Evolutionary conservation across 306 rosid genomes (phyloP).

Genomic region (Rosa lucieae): DNA sequence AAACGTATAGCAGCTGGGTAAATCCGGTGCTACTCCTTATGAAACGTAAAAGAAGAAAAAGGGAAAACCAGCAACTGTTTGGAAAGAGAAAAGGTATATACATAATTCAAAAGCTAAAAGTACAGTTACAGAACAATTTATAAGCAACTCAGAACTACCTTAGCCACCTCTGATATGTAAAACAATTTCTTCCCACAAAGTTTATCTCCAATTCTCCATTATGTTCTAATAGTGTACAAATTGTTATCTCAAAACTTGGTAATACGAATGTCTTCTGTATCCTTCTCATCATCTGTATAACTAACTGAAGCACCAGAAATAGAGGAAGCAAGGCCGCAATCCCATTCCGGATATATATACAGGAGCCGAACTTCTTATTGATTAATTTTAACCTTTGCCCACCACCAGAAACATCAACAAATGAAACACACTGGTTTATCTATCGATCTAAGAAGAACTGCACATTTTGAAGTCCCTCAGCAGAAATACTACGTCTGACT

Average conservation of each 20-base stretch:
- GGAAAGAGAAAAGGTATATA: too few species aligned
- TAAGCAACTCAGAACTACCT: neutral
- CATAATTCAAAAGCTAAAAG: slow-evolving; percentile 13
- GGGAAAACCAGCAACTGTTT: too few species aligned
- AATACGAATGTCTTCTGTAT: slow-evolving; percentile 4
- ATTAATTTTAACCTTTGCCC: neutral
- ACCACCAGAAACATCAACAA: neutral
- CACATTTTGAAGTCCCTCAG: slow-evolving; percentile 80
- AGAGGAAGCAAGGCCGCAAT: slow-evolving; percentile 21
- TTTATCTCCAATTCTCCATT: slow-evolving; percentile 10
- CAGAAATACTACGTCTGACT: slow-evolving; percentile 80
- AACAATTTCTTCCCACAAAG: slow-evolving; percentile 21
- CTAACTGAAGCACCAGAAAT: slow-evolving; percentile 13
- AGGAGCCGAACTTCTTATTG: slow-evolving; percentile 17
- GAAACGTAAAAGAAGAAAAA: too few species aligned
- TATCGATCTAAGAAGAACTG: slow-evolving; percentile 54
- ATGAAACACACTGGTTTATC: neutral
- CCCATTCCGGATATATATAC: slow-evolving; percentile 28
- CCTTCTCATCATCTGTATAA: slow-evolving; percentile 27
- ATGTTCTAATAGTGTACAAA: slow-evolving; percentile 24
- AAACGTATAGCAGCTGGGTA: too few species aligned
- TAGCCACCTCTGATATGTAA: slow-evolving; percentile 14
- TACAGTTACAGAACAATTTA: slow-evolving; percentile 18
- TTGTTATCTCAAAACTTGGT: slow-evolving; percentile 24
- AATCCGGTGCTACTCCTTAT: too few species aligned